Evolutionary conservation across 208 protist species (phyloP), one percentile per base, ranked within the genome.

Genomic region (Trypanosoma congolense): DNA sequence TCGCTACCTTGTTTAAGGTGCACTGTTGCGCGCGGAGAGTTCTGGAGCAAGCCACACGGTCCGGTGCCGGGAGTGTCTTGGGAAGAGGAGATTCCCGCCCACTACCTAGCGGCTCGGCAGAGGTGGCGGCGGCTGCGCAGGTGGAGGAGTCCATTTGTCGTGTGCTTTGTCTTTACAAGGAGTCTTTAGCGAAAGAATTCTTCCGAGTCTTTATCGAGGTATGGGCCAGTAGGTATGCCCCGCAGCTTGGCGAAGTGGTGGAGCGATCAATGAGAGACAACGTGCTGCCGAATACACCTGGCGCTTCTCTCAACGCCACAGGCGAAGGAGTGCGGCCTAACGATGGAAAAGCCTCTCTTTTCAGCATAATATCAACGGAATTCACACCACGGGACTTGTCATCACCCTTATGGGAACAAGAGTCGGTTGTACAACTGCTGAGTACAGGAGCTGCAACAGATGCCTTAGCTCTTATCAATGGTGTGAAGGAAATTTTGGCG

Each of bases 1-100:
- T 65, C n/a, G 41, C 59, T 33, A 52, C 41, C 19, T 24, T 65
- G 6, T 65, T 35, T 36, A 51, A 25, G 12, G 28, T 56, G 28
- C 25, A 65, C 38, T 42, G 14, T 29, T 10, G n/a, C 16, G 38
- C 24, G 4, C 36, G 29, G 19, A 2, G 31, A 36, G 12, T 18
- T 25, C 18, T 0, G 6, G 25, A 41, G 18, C 4, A 4, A 40
- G n/a, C 16, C 0, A 4, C 16, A 24, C 25, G 41, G 14, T 6
- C 30, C 5, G 8, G 33, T 38, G 33, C 6, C 12, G 33, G 12
- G 9, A 6, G 9, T 16, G 33, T 12, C 6, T 38, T 38, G 12
- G 33, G 33, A 12, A 38, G 12, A 38, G 12, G 33, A 38, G 33
- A 16, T 38, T 12, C 12, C 33, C 33, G 9, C 33, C 12, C 33